Evolutionary conservation across 1,139 yeast genomes (phyloP), one percentile per base, ranked within the genome.

Genomic region (Hyphopichia khmerensis): DNA sequence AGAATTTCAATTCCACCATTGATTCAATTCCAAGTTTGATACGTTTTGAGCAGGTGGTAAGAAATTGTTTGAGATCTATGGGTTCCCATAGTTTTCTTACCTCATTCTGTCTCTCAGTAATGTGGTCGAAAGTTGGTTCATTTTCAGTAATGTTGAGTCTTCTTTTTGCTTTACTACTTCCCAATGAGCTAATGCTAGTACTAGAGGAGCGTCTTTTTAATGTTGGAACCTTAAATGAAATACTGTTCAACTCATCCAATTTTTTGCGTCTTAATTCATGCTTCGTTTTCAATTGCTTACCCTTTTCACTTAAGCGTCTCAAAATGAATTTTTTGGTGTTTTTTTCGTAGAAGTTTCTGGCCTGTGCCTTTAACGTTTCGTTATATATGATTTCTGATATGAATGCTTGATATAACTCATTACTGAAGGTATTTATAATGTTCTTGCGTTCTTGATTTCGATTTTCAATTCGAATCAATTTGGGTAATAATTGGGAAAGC

Each of bases 381-480:
- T 77, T 60, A 48, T 71, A 77, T 0, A 78, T 55, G 32, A 75
- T 62, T 49, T 86, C 91, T 33, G 76, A 70, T 38, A 87, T 51
- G 52, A 87, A 83, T 1, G 89, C 87, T 11, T 62, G 57, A 47
- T 70, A 84, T 1, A 86, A 58, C 34, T 80, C 84, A 2, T 58
- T 55, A 1, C 82, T 55, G 14, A 82, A 61, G 0, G 64, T 48
- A 0, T 67, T 56, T 2, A 82, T 58, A 0, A 74, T 48, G 4
- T 50, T 42, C 2, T 48, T 46, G 36, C 74, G 66, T 44, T 64
- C 65, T 26, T 50, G 49, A 18, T 49, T 50, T 3, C 52, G 45
- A 11, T 55, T 49, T 24, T 62, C 59, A 14, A 50, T 47, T 2
- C 54, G 52, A 2, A 66, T 44, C 2, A 67, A 40, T 27, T 57